Evolutionary conservation across 1,284 basidiomycete species (phyloP).

Genomic region (Cryptococcus sp.): DNA sequence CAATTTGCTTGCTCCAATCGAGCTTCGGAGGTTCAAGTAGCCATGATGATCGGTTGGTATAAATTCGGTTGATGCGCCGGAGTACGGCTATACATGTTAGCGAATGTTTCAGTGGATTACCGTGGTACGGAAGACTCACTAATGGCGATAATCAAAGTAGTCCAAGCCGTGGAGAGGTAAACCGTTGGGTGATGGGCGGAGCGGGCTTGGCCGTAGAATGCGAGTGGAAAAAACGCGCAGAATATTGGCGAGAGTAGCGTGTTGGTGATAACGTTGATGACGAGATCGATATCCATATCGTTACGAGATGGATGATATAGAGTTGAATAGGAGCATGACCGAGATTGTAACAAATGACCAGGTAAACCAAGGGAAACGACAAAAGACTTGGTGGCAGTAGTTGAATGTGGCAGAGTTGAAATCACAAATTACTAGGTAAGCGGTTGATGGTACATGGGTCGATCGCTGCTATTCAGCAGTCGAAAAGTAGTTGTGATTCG

Average conservation of each 20-base stretch:
- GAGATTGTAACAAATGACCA: too few species aligned
- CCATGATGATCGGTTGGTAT: constrained; percentile 63
- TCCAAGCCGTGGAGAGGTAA: constrained; percentile 57
- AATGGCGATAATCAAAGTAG: constrained; percentile 56
- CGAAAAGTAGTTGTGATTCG: too few species aligned
- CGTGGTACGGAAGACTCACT: constrained; percentile 54
- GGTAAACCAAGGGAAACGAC: too few species aligned
- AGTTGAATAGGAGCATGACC: too few species aligned
- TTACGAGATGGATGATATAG: too few species aligned
- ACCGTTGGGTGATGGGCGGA: constrained; percentile 54
- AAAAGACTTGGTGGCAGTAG: too few species aligned
- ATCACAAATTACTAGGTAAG: too few species aligned
- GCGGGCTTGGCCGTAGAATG: constrained; percentile 64
- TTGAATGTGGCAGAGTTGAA: too few species aligned
- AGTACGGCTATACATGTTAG: constrained; percentile 55
- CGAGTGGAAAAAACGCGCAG: constrained; percentile 67
- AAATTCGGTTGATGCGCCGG: constrained; percentile 64
- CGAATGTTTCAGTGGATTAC: background rate
- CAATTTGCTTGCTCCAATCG: constrained; percentile 79
- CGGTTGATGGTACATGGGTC: too few species aligned
- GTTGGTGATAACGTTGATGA: constrained; percentile 64
- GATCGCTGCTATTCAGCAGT: too few species aligned
- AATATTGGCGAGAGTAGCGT: constrained; percentile 81
- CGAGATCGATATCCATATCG: too few species aligned
- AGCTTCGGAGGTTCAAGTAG: constrained; percentile 59